phyloP scores from a whole-genome alignment of 2,329 filamentous ascomycete genomes.

The Colletotrichum tofieldiae region DNA sequence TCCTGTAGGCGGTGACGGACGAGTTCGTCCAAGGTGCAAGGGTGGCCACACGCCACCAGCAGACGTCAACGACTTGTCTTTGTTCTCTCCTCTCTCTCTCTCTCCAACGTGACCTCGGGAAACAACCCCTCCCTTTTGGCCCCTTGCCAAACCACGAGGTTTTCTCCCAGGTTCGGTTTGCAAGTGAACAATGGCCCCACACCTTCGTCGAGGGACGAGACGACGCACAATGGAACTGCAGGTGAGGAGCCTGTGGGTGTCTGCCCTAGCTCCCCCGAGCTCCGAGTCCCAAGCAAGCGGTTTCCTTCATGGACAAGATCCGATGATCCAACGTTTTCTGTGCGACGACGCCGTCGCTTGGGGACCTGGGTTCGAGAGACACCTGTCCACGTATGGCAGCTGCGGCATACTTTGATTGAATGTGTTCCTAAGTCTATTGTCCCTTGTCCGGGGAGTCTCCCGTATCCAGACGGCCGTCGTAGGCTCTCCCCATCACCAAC shows the following conservation, averaged over 20 bases:
- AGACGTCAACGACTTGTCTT: constrained; percentile 16
- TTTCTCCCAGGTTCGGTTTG: background rate
- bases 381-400: background rate
- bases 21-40: background rate
- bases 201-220: background rate
- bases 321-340: background rate
- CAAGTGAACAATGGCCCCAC: background rate
- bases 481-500: background rate
- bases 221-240: background rate
- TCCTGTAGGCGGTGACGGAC: constrained; percentile 4
- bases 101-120: background rate
- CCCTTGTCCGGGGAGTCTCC: background rate
- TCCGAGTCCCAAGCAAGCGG: constrained; percentile 1
- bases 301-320: background rate
- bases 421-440: background rate
- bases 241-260: background rate
- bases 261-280: background rate
- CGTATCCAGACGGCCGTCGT: background rate
- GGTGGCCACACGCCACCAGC: background rate
- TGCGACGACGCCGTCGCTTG: background rate
- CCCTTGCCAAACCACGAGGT: background rate
- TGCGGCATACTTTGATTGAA: background rate
- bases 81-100: background rate
- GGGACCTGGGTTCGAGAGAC: background rate
- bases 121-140: background rate